phyloP scores from a whole-genome alignment of 148 eudicot species.

The Rhododendron williamsianum region DNA sequence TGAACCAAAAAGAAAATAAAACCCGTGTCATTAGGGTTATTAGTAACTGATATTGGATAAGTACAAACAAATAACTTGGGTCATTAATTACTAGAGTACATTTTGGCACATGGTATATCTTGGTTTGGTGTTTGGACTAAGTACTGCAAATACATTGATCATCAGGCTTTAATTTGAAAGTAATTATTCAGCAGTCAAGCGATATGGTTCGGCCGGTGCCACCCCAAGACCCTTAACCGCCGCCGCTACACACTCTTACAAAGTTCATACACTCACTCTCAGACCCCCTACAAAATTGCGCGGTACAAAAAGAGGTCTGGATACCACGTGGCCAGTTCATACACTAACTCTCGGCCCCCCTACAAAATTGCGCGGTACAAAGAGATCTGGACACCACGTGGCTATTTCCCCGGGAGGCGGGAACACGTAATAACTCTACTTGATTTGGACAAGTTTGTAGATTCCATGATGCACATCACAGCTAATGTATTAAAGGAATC shows the following conservation, averaged over 20 bases:
- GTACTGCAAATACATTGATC: background rate
- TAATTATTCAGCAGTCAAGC: background rate
- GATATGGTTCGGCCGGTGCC: too few relatives aligned
- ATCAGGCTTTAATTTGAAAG: too few relatives aligned
- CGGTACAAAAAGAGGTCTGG: too few relatives aligned
- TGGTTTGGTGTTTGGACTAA: background rate
- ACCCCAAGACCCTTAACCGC: background rate
- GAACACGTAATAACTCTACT: background rate
- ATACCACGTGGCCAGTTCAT: background rate
- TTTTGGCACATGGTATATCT: background rate
- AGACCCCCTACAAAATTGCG: too few relatives aligned
- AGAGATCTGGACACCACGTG: background rate
- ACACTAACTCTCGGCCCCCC: too few relatives aligned
- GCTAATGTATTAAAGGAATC: background rate
- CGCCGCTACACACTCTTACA: background rate
- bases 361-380: too few relatives aligned
- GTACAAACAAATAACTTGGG: background rate
- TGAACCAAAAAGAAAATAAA: background rate
- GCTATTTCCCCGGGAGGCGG: background rate
- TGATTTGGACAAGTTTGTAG: background rate
- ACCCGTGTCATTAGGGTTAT: background rate
- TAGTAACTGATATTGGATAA: too few relatives aligned
- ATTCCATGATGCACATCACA: constrained; percentile 1
- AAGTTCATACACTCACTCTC: background rate
- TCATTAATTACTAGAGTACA: background rate